Evolutionary conservation across 23 red algal species (phyloP), one percentile per base, ranked within the genome.

Genomic region (Gracilaria caudata): DNA sequence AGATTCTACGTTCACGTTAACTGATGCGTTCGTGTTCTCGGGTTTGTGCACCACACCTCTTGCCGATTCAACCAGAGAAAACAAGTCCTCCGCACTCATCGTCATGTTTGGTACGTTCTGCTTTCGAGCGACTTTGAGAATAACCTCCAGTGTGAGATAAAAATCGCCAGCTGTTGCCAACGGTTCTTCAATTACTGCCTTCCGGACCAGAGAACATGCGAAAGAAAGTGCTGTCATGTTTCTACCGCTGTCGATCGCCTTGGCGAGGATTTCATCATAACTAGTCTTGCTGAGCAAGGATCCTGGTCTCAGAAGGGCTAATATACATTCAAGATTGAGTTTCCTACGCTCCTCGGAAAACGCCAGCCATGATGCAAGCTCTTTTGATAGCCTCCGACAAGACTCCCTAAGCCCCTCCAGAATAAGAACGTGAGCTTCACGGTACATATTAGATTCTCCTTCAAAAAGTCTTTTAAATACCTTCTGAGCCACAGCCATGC

Each of bases 391-490:
- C 46, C 90, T 77, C 9, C 81, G 90, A 44, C 79, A 93, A 38
- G 78, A 61, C 41, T 98, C 95, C 21, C 81, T 53, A 29, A 98
- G 64, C 1, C 79, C 75, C 24, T 94, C 86, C 17, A 98, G 54
- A 25, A 98, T 78, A 23, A 84, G 58, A 29, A 98, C 95, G 47
- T 98, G 95, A 73, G 83, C 88, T 37, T 98, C 90, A 38, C 85
- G 70, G 71, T 94, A 77, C 36, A 98, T 68, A 51, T 83, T 81
- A 35, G 90, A 93, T n/a, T 93, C 84, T 16, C 85, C 60, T 37
- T 98, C 95, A 39, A 84, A 93, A 32, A 98, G 59, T 17, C 85
- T 68, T 76, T 91, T 81, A 49, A 98, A 98, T 5, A 94, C 88
- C 43, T 98, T 98, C 45, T 91, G 82, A 5, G 95, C 95, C 0